Evolutionary conservation across 495 filamentous ascomycete species (phyloP), one percentile per base, ranked within the genome.

Genomic region (Lasiosphaeriaceae sp.): DNA sequence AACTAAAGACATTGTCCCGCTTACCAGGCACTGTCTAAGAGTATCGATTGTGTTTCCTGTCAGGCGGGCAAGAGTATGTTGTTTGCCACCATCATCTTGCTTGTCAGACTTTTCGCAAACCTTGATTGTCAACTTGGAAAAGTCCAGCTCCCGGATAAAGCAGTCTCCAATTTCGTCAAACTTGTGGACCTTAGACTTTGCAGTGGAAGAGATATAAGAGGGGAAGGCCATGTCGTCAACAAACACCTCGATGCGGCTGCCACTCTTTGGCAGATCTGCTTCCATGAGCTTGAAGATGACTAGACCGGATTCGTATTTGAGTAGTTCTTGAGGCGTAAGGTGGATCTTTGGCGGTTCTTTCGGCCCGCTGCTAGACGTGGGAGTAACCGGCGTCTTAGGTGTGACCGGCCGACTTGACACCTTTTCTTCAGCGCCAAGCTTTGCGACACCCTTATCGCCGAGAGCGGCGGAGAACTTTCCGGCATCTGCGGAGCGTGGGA

Each of bases 151-250:
- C 51, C 94, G 90, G 35, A 99, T 90, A 66, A 99, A 91, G 22
- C 91, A 92, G 72, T 99, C 94, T 23, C 94, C 92, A 56, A 90
- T 89, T 75, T 97, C 94, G 56, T 91, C 85, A 64, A 96, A 89
- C 39, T 81, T 88, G 55, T 81, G 78, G 2, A 80, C 73, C 57
- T 79, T 86, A 6, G 77, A 76, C 61, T 80, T 86, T 26, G 91
- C 83, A 55, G 86, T 90, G 9, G 86, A 80, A 14, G 90, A 91
- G n/a, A 77, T 75, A 65, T 95, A 97, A 2, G 91, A 86, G 1
- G 94, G 89, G 80, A 93, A 97, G 45, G 88, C 80, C 80, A 92
- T 90, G 64, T 99, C 94, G 71, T 99, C 94, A 72, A 97, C 92
- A 46, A 95, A 66, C 19, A 97, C 85, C 65, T 99, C 92, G 34